Evolutionary conservation across 768 basidiomycete genomes (phyloP), one percentile per base, ranked within the genome.

Genomic region (Pleurotus citrinopileatus): DNA sequence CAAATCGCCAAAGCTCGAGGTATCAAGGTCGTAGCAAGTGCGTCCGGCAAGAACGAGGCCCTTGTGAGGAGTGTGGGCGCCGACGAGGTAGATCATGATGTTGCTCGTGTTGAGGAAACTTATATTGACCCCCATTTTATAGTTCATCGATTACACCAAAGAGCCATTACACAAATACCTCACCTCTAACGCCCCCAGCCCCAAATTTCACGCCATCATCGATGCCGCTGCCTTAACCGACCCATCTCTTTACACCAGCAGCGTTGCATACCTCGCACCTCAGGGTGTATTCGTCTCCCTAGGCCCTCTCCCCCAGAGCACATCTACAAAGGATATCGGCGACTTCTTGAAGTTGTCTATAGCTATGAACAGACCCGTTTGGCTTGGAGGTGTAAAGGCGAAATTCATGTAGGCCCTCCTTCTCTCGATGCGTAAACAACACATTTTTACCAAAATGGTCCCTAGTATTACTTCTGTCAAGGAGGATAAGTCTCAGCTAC

Each of bases 1-100:
- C 87, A 90, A 64, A 63, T 90, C 8, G 86, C 88, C 6, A 91
- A 89, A 62, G 75, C 79, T 0, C 73, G 71, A 56, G 85, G 85
- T 3, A 80, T 81, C 52, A 70, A 65, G 47, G 86, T 90, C 3
- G 70, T 78, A 2, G 80, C 80, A 0, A 81, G 76, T 26, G 86
- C 84, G 7, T 88, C 86, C 3, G 72, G 63, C 1, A 79, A 74
- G 64, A 89, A 88, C 56, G 77, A 80, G 42, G 72, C 74, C 3
- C 79, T 82, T 48, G 81, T 89, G 32, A 77, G 75, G 8, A 59
- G 60, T 1, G 59, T 84, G 27, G 89, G 90, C 20, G 89, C 84
- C 2, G 89, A 90, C 50, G 77, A 84, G 69, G 84, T 83, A 53
- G 17, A 73, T 60, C 42, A 43, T 34, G 32, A 5, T 43, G n/a